A percentile compares a stretch with the other conserved stretches of the same genome.
Evolutionary conservation across 345 rosid genomes (phyloP).

Genomic region (Adansonia digitata): DNA sequence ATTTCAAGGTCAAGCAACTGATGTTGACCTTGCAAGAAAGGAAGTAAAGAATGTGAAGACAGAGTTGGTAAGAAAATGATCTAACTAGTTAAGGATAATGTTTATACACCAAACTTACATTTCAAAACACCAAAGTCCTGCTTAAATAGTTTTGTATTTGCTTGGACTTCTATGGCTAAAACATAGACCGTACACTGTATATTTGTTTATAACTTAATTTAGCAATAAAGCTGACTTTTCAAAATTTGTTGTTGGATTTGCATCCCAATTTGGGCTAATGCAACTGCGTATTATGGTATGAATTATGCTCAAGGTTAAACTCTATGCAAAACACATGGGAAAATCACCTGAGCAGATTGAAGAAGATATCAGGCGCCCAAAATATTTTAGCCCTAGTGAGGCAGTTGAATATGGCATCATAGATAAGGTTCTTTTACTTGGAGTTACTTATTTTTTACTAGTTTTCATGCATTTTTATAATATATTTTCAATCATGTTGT

Average conservation of each 20-base stretch:
- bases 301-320: slow-evolving; percentile 49
- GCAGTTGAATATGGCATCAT: slow-evolving; percentile 86
- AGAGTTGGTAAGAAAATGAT: slow-evolving; percentile 56
- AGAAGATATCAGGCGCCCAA: slow-evolving; percentile 73
- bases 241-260: not conserved
- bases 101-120: slow-evolving; percentile 5
- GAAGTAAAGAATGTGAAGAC: slow-evolving; percentile 67
- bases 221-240: not conserved
- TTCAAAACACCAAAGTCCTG: slow-evolving; percentile 1
- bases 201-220: not conserved
- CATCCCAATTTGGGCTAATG: not conserved
- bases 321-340: slow-evolving; percentile 63
- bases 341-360: slow-evolving; percentile 79
- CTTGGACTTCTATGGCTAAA: not conserved
- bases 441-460: not conserved
- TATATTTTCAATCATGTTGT: slow-evolving; percentile 21
- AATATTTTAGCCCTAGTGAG: slow-evolving; percentile 75
- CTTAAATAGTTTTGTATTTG: not conserved
- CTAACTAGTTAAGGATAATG: not conserved
- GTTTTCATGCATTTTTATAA: not conserved
- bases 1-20: slow-evolving; percentile 95
- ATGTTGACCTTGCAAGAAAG: slow-evolving; percentile 63
- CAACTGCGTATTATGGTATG: not conserved
- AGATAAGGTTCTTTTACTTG: slow-evolving; percentile 56
- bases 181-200: not conserved